A percentile compares a stretch with the other conserved stretches of the same genome.
Conservation (phyloP, 345 rosid species). For the Populus simonii region DNA sequence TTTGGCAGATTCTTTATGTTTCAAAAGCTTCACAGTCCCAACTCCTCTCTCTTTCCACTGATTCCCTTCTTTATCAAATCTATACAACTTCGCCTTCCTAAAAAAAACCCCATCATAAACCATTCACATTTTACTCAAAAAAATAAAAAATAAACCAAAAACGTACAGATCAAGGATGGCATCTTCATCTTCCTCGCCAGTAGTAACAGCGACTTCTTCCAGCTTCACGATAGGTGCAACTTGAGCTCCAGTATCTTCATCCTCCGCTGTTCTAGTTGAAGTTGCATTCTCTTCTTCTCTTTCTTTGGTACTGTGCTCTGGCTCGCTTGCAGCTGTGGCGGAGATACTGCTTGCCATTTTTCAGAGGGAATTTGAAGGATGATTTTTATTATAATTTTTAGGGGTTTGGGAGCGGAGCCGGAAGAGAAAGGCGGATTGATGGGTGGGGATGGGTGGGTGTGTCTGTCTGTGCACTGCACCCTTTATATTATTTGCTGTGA, state of each 20-base stretch:
- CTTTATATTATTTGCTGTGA: too few relatives aligned
- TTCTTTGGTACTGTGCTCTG: constrained; percentile 34
- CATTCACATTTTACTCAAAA: not conserved
- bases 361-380: too few relatives aligned
- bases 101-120: constrained; percentile 13
- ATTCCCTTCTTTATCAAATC: constrained; percentile 73
- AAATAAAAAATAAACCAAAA: not conserved
- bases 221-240: constrained; percentile 80
- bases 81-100: constrained; percentile 86
- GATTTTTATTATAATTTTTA: too few relatives aligned
- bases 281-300: constrained; percentile 59
- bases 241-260: constrained; percentile 94
- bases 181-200: constrained; percentile 94
- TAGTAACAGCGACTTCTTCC: constrained; percentile 77
- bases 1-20: constrained; percentile 71
- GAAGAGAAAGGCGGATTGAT: too few relatives aligned
- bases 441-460: too few relatives aligned
- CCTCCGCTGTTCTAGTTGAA: constrained; percentile 46
- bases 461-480: too few relatives aligned
- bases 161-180: constrained; percentile 73
- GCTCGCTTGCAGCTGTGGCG: constrained; percentile 20
- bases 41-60: constrained; percentile 98
- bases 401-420: too few relatives aligned
- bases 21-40: constrained; percentile 82
- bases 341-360: constrained; percentile 48